Evolutionary conservation across 1,284 basidiomycete species (phyloP).

Genomic region (Termitomyces sp.): DNA sequence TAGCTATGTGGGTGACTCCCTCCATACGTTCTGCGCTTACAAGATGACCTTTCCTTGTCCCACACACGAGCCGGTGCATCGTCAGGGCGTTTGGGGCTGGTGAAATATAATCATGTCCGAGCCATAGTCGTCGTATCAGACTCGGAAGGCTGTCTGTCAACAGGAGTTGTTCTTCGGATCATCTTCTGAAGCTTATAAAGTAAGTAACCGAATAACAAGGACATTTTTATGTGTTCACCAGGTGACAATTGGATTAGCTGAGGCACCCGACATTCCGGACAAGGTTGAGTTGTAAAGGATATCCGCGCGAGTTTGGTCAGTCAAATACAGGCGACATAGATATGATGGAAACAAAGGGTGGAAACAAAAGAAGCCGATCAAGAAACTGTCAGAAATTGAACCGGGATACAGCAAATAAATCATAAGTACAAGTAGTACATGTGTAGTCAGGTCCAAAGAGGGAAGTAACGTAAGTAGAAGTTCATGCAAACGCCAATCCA

Average conservation of each 20-base stretch:
- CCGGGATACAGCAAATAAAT: neutral
- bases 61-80: neutral
- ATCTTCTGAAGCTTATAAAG: no score
- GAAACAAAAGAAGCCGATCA: neutral
- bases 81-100: neutral
- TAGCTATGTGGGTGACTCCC: no score
- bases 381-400: neutral
- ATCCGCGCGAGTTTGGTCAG: neutral
- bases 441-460: neutral
- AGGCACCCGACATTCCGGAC: neutral
- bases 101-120: neutral
- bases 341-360: neutral
- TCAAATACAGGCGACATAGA: neutral
- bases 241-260: neutral
- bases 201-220: no score
- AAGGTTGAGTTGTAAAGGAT: neutral
- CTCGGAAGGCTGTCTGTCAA: no score
- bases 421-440: neutral
- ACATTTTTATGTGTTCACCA: neutral
- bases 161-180: no score
- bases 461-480: neutral
- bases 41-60: neutral
- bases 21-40: no score
- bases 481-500: slow-evolving; percentile 36
- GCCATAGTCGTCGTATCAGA: neutral